Evolutionary conservation across 2,329 filamentous ascomycete species (phyloP).

Genomic region (Sporothrix globosa): DNA sequence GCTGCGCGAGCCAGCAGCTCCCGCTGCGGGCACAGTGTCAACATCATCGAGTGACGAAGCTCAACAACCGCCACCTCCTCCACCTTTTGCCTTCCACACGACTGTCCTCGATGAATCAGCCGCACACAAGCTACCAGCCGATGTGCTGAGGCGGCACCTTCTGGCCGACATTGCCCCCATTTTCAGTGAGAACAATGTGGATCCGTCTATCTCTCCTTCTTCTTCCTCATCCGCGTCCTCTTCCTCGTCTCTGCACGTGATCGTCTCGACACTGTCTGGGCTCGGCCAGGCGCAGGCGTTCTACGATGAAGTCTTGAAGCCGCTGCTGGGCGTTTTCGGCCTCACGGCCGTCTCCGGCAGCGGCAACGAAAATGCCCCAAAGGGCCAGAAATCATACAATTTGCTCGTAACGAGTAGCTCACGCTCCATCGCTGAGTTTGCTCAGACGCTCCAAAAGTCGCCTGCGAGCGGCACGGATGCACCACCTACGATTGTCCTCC

Average conservation of each 20-base stretch:
- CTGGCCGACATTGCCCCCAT: conserved; percentile 46
- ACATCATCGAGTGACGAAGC: neutral
- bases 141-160: conserved; percentile 45
- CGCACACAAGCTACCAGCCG: conserved; percentile 42
- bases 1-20: conserved; percentile 4
- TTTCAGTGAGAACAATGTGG: conserved; percentile 33
- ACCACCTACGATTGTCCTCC: conserved; percentile 63
- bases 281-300: conserved; percentile 59
- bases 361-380: neutral
- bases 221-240: conserved; percentile 30
- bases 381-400: conserved; percentile 45
- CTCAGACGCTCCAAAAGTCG: conserved; percentile 45
- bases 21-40: neutral
- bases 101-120: conserved; percentile 37
- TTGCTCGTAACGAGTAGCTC: conserved; percentile 66
- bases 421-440: conserved; percentile 67
- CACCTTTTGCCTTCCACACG: conserved; percentile 36
- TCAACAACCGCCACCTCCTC: neutral
- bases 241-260: conserved; percentile 57
- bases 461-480: conserved; percentile 30
- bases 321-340: conserved; percentile 55
- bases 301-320: conserved; percentile 59
- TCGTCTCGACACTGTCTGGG: conserved; percentile 71
- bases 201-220: neutral
- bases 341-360: conserved; percentile 39